Conservation (phyloP, 2,329 filamentous ascomycete species). For the Aspergillus puulaauensis region DNA sequence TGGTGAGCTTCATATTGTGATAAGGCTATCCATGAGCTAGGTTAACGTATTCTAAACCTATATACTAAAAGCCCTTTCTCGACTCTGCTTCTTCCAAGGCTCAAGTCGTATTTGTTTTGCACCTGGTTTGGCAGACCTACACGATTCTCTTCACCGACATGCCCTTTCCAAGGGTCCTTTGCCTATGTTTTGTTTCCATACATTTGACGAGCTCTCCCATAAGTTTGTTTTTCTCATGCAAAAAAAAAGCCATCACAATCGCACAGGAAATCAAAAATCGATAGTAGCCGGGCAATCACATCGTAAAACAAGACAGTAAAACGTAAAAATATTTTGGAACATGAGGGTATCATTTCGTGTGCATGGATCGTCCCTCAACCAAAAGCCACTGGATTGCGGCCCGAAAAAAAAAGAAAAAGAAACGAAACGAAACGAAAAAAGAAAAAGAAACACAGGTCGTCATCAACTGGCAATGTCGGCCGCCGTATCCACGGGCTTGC, state of each 20-base stretch:
- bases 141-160: background rate
- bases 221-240: background rate
- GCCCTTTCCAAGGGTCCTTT: background rate
- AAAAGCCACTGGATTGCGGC: slow-evolving; percentile 14
- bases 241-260: background rate
- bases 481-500: slow-evolving; percentile 14
- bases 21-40: slow-evolving; percentile 3
- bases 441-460: background rate
- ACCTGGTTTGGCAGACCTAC: background rate
- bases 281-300: background rate
- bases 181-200: background rate
- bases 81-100: background rate
- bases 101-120: slow-evolving; percentile 3
- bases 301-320: slow-evolving; percentile 4
- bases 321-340: slow-evolving; percentile 18
- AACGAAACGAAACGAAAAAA: background rate
- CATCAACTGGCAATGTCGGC: slow-evolving; percentile 10
- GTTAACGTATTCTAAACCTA: slow-evolving; percentile 10
- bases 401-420: slow-evolving; percentile 10
- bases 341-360: slow-evolving; percentile 33
- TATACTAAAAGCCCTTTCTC: background rate
- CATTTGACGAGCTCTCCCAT: background rate
- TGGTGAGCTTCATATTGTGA: background rate
- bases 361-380: slow-evolving; percentile 21
- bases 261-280: background rate